Evolutionary conservation across 495 filamentous ascomycete genomes (phyloP).

Genomic region (Aspergillus egyptiacus): DNA sequence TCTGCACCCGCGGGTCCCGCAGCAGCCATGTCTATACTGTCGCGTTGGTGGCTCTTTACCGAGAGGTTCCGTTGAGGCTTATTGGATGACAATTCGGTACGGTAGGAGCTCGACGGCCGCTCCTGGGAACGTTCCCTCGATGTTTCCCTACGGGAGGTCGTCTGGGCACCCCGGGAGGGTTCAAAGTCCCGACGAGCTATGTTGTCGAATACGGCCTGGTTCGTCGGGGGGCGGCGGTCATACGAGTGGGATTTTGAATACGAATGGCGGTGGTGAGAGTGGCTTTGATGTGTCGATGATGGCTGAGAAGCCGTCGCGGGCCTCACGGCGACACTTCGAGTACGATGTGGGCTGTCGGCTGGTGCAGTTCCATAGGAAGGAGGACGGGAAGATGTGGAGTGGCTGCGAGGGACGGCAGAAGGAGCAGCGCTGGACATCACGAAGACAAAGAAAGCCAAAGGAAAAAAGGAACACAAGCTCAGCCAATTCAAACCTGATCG

Average conservation of each 20-base stretch:
- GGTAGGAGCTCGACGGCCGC: slow-evolving; percentile 41
- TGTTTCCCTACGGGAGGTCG: slow-evolving; percentile 46
- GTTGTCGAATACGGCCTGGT: slow-evolving; percentile 46
- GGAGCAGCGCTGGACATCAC: slow-evolving; percentile 50
- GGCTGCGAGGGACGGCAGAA: slow-evolving; percentile 45
- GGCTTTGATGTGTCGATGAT: slow-evolving; percentile 25
- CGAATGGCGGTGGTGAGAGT: slow-evolving; percentile 28
- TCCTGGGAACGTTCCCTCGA: slow-evolving; percentile 49
- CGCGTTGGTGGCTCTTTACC: slow-evolving; percentile 39
- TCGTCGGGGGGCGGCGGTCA: slow-evolving; percentile 44
- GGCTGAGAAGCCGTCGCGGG: slow-evolving; percentile 36
- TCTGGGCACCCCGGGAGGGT: slow-evolving; percentile 44
- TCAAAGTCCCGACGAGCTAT: slow-evolving; percentile 56
- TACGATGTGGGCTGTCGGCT: slow-evolving; percentile 51
- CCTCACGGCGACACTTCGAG: slow-evolving; percentile 48
- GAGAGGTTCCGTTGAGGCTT: slow-evolving; percentile 43
- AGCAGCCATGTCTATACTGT: slow-evolving; percentile 53
- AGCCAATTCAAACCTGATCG: slow-evolving; percentile 21
- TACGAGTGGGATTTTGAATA: slow-evolving; percentile 48
- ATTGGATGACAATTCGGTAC: slow-evolving; percentile 45
- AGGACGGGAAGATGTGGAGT: slow-evolving; percentile 49
- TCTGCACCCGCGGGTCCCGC: slow-evolving; percentile 33
- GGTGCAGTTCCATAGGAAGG: slow-evolving; percentile 37
- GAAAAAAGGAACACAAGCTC: slow-evolving; percentile 11
- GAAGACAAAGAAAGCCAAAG: slow-evolving; percentile 16